Percentiles rank a stretch among this genome's conserved stretches.
Conservation (phyloP, 2,329 filamentous ascomycete genomes). For the Elsinoe necatrix region DNA sequence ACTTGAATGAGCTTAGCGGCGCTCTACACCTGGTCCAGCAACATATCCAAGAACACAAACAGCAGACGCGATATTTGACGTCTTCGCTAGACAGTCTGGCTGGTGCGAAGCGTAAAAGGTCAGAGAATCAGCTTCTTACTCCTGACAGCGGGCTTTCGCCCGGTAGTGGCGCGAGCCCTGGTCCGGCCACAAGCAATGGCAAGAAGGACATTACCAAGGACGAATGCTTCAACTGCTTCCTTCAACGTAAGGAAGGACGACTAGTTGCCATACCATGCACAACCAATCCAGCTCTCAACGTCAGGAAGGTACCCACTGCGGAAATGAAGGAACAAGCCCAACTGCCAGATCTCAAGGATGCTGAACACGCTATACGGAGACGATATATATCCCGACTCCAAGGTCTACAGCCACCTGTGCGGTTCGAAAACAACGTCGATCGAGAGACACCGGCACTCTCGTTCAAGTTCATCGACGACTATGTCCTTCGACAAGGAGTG, state of each 20-base stretch:
- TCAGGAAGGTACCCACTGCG: slow-evolving; percentile 28
- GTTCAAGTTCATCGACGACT: slow-evolving; percentile 61
- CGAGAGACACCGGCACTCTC: slow-evolving; percentile 46
- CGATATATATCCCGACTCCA: slow-evolving; percentile 31
- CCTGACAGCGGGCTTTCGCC: slow-evolving; percentile 14
- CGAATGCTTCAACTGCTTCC: slow-evolving; percentile 35
- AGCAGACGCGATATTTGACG: not conserved
- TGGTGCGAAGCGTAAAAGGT: slow-evolving; percentile 24
- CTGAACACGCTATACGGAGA: slow-evolving; percentile 30
- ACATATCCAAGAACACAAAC: slow-evolving; percentile 30
- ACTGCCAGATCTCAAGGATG: slow-evolving; percentile 24
- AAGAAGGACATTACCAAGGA: not conserved
- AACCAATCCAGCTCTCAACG: slow-evolving; percentile 26
- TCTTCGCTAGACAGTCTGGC: not conserved
- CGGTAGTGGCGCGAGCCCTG: not conserved
- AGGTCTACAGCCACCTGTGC: slow-evolving; percentile 38
- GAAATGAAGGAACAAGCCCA: slow-evolving; percentile 31
- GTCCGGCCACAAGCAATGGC: not conserved
- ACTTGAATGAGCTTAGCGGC: slow-evolving; percentile 31
- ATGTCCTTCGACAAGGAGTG: slow-evolving; percentile 53
- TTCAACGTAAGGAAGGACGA: slow-evolving; percentile 31
- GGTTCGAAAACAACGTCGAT: slow-evolving; percentile 57
- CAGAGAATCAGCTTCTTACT: slow-evolving; percentile 22
- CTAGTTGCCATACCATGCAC: slow-evolving; percentile 25
- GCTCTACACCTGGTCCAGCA: slow-evolving; percentile 36